These are phyloP conservation scores for Mortierella hygrophila DNA, from an alignment of 192 early-diverging fungal species.

Conservation along the genomic window DNA sequence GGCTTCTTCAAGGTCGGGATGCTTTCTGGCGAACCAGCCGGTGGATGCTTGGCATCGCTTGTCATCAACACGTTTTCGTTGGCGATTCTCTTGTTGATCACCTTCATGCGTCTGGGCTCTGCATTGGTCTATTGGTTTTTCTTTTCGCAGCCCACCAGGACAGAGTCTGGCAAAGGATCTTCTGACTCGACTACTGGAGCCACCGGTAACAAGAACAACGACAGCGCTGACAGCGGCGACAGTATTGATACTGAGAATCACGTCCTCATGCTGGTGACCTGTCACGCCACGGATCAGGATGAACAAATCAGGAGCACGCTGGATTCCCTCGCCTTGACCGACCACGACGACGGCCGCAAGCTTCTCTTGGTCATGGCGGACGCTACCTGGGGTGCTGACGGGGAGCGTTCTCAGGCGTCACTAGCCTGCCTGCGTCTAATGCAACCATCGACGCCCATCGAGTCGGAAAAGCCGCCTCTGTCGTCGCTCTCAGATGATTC, in stretches of 20 bases:
- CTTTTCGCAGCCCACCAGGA: neutral
- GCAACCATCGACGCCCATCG: neutral
- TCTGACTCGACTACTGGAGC: neutral
- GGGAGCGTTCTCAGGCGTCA: neutral
- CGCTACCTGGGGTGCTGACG: constrained; percentile 80
- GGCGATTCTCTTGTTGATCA: constrained; percentile 19
- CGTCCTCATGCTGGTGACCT: constrained; percentile 84
- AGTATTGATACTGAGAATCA: neutral
- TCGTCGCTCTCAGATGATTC: neutral
- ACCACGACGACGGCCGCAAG: constrained; percentile 86
- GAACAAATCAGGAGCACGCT: constrained; percentile 80
- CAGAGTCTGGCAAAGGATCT: constrained; percentile 5
- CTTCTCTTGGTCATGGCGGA: constrained; percentile 88
- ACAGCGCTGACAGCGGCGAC: neutral
- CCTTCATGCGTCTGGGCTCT: constrained; percentile 18
- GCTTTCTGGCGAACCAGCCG: constrained; percentile 23
- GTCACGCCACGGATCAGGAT: constrained; percentile 86
- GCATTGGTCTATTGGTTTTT: constrained; percentile 25
- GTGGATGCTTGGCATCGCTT: constrained; percentile 24
- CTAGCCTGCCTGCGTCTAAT: constrained; percentile 18
- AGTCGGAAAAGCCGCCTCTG: neutral
- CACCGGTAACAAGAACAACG: neutral
- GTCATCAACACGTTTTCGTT: constrained; percentile 27
- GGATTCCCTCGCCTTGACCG: constrained; percentile 81
- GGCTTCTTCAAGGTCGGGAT: constrained; percentile 30